Percentiles rank a stretch among this genome's conserved stretches.
phyloP scores from a whole-genome alignment of 495 filamentous ascomycete species.

The Lasiosphaeria hispida region DNA sequence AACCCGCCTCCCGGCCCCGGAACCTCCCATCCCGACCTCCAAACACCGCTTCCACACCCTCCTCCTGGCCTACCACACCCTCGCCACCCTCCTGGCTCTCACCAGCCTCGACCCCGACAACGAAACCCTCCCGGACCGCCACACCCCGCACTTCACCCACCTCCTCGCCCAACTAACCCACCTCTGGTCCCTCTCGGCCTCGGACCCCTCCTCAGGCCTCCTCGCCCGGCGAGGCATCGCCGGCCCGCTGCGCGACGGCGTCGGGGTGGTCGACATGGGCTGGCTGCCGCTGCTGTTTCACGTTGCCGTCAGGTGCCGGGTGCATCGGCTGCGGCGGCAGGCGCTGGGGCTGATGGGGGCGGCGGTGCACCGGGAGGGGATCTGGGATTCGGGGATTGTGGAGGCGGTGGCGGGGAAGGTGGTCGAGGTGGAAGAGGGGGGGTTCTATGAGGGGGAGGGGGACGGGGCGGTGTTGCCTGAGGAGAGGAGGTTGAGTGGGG shows the following conservation, averaged over 20 bases:
- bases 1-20: too few species aligned
- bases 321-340: slow-evolving; percentile 39
- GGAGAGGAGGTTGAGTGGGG: not conserved
- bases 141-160: too few species aligned
- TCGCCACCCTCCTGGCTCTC: too few species aligned
- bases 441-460: slow-evolving; percentile 19
- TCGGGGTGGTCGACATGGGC: slow-evolving; percentile 37
- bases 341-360: slow-evolving; percentile 44
- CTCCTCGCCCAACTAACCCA: too few species aligned
- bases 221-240: too few species aligned
- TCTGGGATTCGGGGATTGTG: slow-evolving; percentile 37
- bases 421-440: slow-evolving; percentile 36
- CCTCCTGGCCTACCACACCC: too few species aligned
- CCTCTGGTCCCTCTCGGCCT: not conserved
- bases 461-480: not conserved
- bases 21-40: too few species aligned
- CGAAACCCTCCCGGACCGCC: too few species aligned
- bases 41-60: too few species aligned
- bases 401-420: slow-evolving; percentile 28
- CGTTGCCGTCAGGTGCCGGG: slow-evolving; percentile 52
- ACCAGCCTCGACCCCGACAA: too few species aligned
- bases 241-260: not conserved
- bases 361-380: slow-evolving; percentile 49
- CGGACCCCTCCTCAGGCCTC: not conserved
- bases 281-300: slow-evolving; percentile 50